These are phyloP conservation scores for Eremochloa ophiuroides DNA, from an alignment of 176 grass and related monocot species.

Conservation along the genomic window DNA sequence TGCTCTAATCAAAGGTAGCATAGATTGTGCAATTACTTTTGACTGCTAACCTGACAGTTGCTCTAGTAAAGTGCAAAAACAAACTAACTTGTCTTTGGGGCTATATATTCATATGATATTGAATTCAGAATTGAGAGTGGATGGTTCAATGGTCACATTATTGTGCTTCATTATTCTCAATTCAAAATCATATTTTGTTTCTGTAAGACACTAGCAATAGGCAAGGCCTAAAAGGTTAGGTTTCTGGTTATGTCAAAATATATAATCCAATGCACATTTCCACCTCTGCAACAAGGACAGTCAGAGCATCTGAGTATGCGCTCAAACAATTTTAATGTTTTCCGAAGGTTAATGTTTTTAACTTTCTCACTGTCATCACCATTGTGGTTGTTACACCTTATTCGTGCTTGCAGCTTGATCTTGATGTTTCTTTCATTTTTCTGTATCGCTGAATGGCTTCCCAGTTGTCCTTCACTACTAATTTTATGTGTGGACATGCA, in stretches of 20 bases:
- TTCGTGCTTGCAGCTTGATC: background rate
- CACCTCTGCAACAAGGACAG: background rate
- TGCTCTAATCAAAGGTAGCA: background rate
- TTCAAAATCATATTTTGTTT: background rate
- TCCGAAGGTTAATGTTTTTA: background rate
- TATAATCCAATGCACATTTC: background rate
- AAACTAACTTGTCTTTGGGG: background rate
- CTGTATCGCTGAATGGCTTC: background rate
- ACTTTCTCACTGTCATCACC: background rate
- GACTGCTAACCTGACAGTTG: background rate
- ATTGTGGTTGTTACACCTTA: background rate
- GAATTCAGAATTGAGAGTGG: background rate
- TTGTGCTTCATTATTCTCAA: background rate
- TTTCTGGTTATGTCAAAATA: constrained; percentile 9
- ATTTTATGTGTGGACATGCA: constrained; percentile 10
- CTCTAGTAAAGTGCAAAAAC: background rate
- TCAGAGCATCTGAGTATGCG: background rate
- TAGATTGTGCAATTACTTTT: background rate
- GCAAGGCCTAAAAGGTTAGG: background rate
- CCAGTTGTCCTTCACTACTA: background rate
- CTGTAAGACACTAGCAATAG: background rate
- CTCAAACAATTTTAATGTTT: background rate
- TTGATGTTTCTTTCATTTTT: background rate
- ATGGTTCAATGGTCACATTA: background rate
- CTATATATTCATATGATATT: background rate